Conservation (phyloP, 768 basidiomycete species). For the Mycena olivaceomarginata region DNA sequence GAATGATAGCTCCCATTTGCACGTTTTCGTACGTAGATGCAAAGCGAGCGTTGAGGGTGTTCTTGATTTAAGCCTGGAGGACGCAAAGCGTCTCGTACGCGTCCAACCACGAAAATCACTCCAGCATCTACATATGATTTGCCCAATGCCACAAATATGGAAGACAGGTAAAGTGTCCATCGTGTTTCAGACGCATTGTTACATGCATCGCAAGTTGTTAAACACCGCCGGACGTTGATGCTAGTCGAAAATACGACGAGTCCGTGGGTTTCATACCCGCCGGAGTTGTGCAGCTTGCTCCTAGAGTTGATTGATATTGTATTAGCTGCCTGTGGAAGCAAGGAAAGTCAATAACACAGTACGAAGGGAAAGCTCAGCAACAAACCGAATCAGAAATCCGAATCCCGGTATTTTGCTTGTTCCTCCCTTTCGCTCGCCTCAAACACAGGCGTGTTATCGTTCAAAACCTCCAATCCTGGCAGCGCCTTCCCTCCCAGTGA, state of each 20-base stretch:
- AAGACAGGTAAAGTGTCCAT: neutral
- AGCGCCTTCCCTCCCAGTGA: constrained; percentile 47
- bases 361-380: neutral
- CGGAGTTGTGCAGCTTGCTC: too few species aligned
- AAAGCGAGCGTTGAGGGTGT: too few species aligned
- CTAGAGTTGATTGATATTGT: too few species aligned
- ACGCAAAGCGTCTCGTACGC: too few species aligned
- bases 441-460: constrained; percentile 56
- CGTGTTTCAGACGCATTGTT: neutral
- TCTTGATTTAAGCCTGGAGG: too few species aligned
- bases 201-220: neutral
- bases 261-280: too few species aligned
- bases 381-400: constrained; percentile 28
- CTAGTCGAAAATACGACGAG: neutral
- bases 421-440: constrained; percentile 47
- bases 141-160: too few species aligned
- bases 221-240: neutral
- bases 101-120: too few species aligned
- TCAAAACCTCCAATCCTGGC: constrained; percentile 70
- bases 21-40: too few species aligned
- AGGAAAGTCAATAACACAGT: neutral
- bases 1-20: neutral
- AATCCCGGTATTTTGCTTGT: constrained; percentile 44
- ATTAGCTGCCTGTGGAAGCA: neutral
- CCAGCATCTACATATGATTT: too few species aligned